These are phyloP conservation scores for Dothideomycetes sp. DNA, from an alignment of 2,329 filamentous ascomycete species.

Conservation along the genomic window DNA sequence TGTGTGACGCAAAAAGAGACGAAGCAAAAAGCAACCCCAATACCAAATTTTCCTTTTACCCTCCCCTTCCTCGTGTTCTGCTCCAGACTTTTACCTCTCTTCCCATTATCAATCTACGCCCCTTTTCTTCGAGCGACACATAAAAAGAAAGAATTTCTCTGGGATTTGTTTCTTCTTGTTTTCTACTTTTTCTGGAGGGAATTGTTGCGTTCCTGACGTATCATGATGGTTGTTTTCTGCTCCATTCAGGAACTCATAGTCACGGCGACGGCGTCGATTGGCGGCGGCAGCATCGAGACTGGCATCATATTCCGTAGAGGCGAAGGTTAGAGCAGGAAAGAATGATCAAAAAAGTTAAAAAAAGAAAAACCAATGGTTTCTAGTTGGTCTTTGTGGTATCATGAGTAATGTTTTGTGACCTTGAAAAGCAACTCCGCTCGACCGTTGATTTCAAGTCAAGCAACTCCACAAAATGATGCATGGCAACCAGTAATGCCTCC, in stretches of 20 bases:
- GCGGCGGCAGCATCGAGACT: constrained; percentile 13
- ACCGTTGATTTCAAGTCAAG: not conserved
- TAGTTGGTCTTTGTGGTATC: not conserved
- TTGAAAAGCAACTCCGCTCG: not conserved
- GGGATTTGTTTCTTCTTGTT: too few species aligned
- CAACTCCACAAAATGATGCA: not conserved
- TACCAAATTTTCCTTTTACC: constrained; percentile 4
- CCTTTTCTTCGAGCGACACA: constrained; percentile 4
- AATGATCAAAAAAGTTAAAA: constrained; percentile 10
- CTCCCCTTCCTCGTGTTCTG: not conserved
- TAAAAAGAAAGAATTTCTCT: constrained; percentile 1
- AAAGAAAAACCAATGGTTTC: too few species aligned
- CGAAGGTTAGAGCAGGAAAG: constrained; percentile 15
- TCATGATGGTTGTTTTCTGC: constrained; percentile 11
- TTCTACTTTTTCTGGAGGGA: too few species aligned
- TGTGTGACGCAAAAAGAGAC: too few species aligned
- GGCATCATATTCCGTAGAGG: constrained; percentile 13
- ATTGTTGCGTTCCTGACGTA: constrained; percentile 1
- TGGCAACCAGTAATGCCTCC: not conserved
- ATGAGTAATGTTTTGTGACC: not conserved
- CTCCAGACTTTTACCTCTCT: not conserved
- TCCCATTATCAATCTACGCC: not conserved
- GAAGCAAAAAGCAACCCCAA: not conserved
- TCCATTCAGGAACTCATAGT: constrained; percentile 10
- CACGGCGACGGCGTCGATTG: constrained; percentile 8